phyloP scores from a whole-genome alignment of 768 basidiomycete species.

The Omphalotus guepiniiformis region DNA sequence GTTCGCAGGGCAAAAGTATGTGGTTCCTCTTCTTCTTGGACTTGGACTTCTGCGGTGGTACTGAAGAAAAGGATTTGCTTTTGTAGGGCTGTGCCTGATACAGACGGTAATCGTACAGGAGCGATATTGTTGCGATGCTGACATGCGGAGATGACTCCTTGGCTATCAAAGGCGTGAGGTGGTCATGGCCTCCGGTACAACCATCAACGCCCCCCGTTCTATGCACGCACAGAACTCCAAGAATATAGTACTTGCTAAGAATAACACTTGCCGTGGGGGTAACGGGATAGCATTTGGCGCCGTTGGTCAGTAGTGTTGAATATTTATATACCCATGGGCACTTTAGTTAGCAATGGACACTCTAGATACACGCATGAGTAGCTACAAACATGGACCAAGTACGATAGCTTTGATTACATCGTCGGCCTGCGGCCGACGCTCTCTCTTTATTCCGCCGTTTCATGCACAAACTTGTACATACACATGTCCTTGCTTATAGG shows the following conservation, averaged over 20 bases:
- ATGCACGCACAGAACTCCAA: conserved; percentile 43
- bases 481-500: too few relatives aligned
- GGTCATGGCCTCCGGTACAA: not conserved
- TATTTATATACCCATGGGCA: too few relatives aligned
- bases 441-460: too few relatives aligned
- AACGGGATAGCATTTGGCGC: conserved; percentile 61
- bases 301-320: conserved; percentile 59
- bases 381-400: too few relatives aligned
- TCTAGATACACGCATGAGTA: too few relatives aligned
- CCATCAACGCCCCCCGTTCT: not conserved
- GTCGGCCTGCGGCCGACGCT: too few relatives aligned
- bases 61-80: too few relatives aligned
- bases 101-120: conserved; percentile 59
- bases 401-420: too few relatives aligned
- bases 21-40: too few relatives aligned
- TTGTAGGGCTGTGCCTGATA: conserved; percentile 51
- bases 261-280: conserved; percentile 53
- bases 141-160: conserved; percentile 61
- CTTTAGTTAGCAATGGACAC: too few relatives aligned
- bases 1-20: conserved; percentile 43
- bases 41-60: too few relatives aligned
- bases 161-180: conserved; percentile 54
- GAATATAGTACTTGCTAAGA: conserved; percentile 41
- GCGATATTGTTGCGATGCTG: conserved; percentile 40
- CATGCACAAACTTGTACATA: too few relatives aligned